phyloP scores from a whole-genome alignment of 768 basidiomycete species.

The Pisolithus albus region DNA sequence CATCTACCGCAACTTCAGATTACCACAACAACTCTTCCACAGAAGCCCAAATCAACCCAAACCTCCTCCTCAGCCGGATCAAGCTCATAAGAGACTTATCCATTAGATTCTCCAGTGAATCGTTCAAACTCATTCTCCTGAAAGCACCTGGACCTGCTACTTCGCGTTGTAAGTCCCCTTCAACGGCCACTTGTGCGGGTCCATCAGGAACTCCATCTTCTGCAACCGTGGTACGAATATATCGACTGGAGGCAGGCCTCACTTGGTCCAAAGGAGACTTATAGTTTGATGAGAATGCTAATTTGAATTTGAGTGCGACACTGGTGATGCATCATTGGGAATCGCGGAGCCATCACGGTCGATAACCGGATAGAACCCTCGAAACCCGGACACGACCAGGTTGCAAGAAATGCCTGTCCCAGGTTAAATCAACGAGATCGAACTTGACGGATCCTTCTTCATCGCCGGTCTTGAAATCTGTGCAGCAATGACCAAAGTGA shows the following conservation, averaged over 20 bases:
- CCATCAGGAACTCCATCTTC: conserved; percentile 32
- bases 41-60: conserved; percentile 60
- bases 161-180: conserved; percentile 7
- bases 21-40: conserved; percentile 49
- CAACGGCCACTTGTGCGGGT: background rate
- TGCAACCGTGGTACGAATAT: conserved; percentile 34
- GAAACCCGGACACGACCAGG: conserved; percentile 50
- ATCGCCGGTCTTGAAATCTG: conserved; percentile 50
- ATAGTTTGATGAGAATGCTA: conserved; percentile 54
- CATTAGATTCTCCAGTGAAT: conserved; percentile 54
- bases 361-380: conserved; percentile 48
- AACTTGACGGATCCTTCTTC: conserved; percentile 63
- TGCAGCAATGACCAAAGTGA: background rate
- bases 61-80: conserved; percentile 44
- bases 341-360: conserved; percentile 36
- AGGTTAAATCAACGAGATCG: conserved; percentile 47
- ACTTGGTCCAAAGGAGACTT: conserved; percentile 52
- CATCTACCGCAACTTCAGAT: conserved; percentile 39
- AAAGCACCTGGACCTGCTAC: conserved; percentile 41
- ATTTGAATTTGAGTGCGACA: conserved; percentile 43
- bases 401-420: conserved; percentile 61
- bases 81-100: conserved; percentile 50
- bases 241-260: conserved; percentile 41
- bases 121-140: conserved; percentile 57
- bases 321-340: conserved; percentile 29